phyloP scores from a whole-genome alignment of 768 basidiomycete genomes.

The Lyophyllum semitale region DNA sequence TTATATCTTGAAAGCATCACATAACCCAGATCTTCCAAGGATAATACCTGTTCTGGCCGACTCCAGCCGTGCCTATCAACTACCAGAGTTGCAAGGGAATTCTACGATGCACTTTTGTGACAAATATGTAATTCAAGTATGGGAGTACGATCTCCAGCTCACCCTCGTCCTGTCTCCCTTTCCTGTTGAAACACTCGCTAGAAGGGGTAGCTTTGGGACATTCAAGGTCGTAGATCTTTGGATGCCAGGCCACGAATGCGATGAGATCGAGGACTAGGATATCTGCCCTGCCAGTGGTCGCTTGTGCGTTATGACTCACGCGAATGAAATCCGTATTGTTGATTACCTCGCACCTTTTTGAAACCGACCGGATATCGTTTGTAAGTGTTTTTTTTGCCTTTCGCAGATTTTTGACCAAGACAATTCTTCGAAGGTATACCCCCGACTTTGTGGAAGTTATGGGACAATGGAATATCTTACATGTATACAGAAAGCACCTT shows the following conservation, averaged over 20 bases:
- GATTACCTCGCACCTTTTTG: neutral
- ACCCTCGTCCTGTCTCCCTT: neutral
- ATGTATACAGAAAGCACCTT: too few relatives aligned
- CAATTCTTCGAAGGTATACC: too few relatives aligned
- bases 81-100: too few relatives aligned
- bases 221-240: neutral
- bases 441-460: too few relatives aligned
- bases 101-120: neutral
- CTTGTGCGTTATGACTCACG: neutral
- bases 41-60: neutral
- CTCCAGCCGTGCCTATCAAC: neutral
- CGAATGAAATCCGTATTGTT: neutral
- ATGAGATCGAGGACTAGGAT: neutral
- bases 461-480: too few relatives aligned
- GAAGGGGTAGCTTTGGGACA: neutral
- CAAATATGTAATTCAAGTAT: neutral
- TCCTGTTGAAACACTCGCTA: neutral
- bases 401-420: too few relatives aligned
- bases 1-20: neutral
- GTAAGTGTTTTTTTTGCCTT: too few relatives aligned
- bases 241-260: neutral
- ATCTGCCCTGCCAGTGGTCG: neutral
- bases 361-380: too few relatives aligned
- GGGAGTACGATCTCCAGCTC: neutral
- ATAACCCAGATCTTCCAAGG: neutral